Evolutionary conservation across 208 protist genomes (phyloP), one percentile per base, ranked within the genome.

Genomic region (Crithidia brevicula): DNA sequence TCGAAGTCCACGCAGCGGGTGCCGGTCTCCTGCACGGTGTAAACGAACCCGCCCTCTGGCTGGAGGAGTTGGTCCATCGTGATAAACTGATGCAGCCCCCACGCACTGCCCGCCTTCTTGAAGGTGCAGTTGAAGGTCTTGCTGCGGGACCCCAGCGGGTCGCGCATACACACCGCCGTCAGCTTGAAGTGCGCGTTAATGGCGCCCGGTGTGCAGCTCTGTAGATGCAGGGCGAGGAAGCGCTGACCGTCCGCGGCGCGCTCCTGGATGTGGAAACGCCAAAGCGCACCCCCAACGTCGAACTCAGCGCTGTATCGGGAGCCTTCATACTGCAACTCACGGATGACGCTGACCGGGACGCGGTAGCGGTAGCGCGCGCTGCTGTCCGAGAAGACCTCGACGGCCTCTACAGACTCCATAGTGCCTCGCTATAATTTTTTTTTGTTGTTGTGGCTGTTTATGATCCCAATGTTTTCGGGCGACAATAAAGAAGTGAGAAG

Each of bases 31-130:
- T 85, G 78, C 36, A 88, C 87, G n/a, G 62, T 69, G 70, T 94
- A 91, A 18, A 92, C 73, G 61, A 89, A 94, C 5, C 79, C 85
- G 57, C 61, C 70, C 30, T 89, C 81, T 9, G 82, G 69, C 40
- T 82, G 60, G 31, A 92, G 67, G 33, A 96, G 72, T 50, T 74
- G 61, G 11, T 72, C 51, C 27, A 94, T 74, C 11, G 78, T 52
- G 42, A 95, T 85, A 51, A 96, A 96, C 72, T 94, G 85, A 65
- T 96, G 90, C 58, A 96, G 77, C 6, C 91, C 91, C 88, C 89
- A 96, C 15, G 91, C 91, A 56, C 79, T 92, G 34, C 87, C 85
- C 1, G 79, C 77, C 69, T 88, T 90, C 53, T 86, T 88, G 68
- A 95, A 96, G 18, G 83, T 82, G 72, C 91, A 96, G 73, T 87